Percentiles rank a stretch among this genome's conserved stretches.
phyloP scores from a whole-genome alignment of 495 filamentous ascomycete genomes.

The Daldinia bambusicola region DNA sequence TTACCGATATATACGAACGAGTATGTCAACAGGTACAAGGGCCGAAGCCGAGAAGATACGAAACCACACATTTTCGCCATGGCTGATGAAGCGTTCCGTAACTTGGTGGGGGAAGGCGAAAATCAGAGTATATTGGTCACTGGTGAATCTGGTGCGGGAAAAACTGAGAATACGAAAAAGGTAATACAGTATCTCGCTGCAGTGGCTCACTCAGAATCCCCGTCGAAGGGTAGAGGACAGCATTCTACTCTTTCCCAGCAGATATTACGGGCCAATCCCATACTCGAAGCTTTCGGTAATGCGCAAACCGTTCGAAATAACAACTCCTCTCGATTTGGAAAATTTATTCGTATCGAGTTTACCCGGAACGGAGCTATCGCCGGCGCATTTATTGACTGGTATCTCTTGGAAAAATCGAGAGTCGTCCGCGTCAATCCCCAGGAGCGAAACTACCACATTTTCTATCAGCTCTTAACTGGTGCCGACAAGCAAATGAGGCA shows the following conservation, averaged over 20 bases:
- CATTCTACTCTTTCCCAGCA: conserved; percentile 94
- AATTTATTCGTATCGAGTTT: conserved; percentile 99
- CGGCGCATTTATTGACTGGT: conserved; percentile 98
- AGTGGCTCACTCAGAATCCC: conserved; percentile 84
- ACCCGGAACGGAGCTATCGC: conserved; percentile 89
- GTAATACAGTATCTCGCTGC: conserved; percentile 98
- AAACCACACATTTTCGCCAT: conserved; percentile 98
- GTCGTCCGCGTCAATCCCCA: conserved; percentile 87
- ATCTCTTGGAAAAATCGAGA: conserved; percentile 94
- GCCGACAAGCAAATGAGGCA: conserved; percentile 77
- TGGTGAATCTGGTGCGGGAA: conserved; percentile 97
- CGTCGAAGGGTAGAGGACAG: conserved; percentile 69
- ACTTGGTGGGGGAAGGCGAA: conserved; percentile 91
- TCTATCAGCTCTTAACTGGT: conserved; percentile 93
- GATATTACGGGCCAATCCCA: conserved; percentile 95
- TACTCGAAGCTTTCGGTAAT: conserved; percentile 98
- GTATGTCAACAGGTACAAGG: conserved; percentile 96
- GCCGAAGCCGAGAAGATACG: conserved; percentile 87
- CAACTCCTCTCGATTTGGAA: conserved; percentile 98
- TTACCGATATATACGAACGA: conserved; percentile 97
- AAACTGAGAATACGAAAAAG: conserved; percentile 99
- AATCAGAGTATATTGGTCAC: conserved; percentile 99
- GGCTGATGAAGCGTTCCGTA: conserved; percentile 97
- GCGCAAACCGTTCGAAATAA: conserved; percentile 98
- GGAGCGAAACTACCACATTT: conserved; percentile 97